Evolutionary conservation across 2,329 filamentous ascomycete species (phyloP), one percentile per base, ranked within the genome.

Genomic region (Penicillium sp.): DNA sequence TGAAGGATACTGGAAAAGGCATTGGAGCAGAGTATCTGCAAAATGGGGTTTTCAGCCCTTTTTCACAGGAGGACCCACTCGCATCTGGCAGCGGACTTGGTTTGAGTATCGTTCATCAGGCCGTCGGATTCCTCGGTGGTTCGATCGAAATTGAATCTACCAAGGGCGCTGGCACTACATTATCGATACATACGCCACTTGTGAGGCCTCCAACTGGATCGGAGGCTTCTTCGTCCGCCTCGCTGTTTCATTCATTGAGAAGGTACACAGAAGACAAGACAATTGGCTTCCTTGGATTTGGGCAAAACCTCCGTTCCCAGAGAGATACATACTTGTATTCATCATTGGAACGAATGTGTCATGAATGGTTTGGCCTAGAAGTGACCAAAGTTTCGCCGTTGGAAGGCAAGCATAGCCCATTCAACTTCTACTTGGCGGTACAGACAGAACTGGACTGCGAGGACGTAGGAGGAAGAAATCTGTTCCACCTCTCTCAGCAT

Each of bases 1-100:
- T 73, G 14, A 64, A 62, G 27, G 70, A 73, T 39, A 71, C 69
- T 0, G 70, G 70, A 10, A 61, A 62, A 6, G 70, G 70, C 6
- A 73, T 73, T n/a, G 55, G 62, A 13, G 29, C 58, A 31, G 46
- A 64, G 21, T 68, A 59, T 59, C 45, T 68, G 8, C 58, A 58
- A 11, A 56, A 60, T 16, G 51, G 55, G 4, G 35, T 65, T 1
- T 67, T 65, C 53, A 63, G 53, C 6, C 60, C 64, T 0, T 67
- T 67, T 26, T 48, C 37, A 11, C 64, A 67, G 43, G 64, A 67
- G 29, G 52, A 67, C 39, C 29, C 56, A 5, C 57, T 65, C 37
- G 54, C 57, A 1, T 55, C 62, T 35, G 64, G 64, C 9, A 67
- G 57, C 16, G 64, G 64, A 19, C 29, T 67, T 3, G 64, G 64